These are phyloP conservation scores for Pichia terricola DNA, from an alignment of 1,139 yeast species.

Conservation along the genomic window DNA sequence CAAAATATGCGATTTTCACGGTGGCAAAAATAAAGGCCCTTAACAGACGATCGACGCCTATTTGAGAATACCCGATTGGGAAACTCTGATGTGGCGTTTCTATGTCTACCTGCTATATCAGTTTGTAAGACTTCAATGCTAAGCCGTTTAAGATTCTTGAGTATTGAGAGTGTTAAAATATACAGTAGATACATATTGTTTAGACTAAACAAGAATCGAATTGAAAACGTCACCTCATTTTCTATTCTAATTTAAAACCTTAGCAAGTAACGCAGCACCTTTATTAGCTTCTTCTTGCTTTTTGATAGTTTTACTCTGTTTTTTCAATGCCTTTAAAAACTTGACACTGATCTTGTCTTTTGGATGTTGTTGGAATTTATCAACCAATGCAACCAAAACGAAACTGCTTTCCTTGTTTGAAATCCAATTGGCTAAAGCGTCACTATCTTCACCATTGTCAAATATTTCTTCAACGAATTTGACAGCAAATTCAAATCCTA, in stretches of 20 bases:
- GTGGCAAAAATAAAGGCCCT: no score
- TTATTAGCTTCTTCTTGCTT: conserved; percentile 50
- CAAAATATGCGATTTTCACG: no score
- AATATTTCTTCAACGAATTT: conserved; percentile 43
- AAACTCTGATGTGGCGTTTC: no score
- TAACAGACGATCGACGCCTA: no score
- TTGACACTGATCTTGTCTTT: conserved; percentile 31
- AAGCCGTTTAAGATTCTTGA: no score
- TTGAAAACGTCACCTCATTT: no score
- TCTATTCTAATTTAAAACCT: conserved; percentile 16
- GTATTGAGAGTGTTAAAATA: no score
- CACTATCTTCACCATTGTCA: conserved; percentile 34
- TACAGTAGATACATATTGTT: no score
- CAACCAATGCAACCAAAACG: conserved; percentile 63
- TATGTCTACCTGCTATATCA: no score
- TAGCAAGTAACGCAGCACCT: conserved; percentile 66
- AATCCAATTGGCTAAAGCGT: conserved; percentile 57
- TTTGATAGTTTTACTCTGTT: conserved; percentile 39
- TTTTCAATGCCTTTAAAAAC: conserved; percentile 46
- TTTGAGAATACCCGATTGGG: no score
- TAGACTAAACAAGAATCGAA: no score
- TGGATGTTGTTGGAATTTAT: conserved; percentile 31
- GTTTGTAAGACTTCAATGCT: no score
- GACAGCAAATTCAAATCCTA: conserved; percentile 57
- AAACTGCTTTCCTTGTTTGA: conserved; percentile 65